phyloP scores from a whole-genome alignment of 768 basidiomycete species.

The Pseudohyphozyma bogoriensis region DNA sequence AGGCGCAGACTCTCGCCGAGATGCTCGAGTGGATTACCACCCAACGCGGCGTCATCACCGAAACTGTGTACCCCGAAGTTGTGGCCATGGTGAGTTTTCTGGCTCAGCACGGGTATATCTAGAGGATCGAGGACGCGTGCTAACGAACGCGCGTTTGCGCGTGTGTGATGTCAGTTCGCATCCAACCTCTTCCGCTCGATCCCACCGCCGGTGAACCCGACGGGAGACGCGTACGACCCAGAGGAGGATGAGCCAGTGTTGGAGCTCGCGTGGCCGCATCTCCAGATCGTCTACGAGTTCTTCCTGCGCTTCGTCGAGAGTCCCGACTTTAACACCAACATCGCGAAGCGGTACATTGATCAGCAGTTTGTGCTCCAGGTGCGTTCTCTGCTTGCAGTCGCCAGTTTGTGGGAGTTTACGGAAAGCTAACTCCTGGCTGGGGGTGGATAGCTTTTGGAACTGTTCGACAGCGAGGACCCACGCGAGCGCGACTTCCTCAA shows the following conservation, averaged over 20 bases:
- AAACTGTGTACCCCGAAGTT: slow-evolving; percentile 96
- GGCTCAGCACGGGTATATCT: not conserved
- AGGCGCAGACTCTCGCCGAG: slow-evolving; percentile 93
- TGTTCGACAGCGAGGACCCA: slow-evolving; percentile 98
- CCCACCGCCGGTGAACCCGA: slow-evolving; percentile 97
- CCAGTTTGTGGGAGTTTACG: not conserved
- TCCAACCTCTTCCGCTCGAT: slow-evolving; percentile 98
- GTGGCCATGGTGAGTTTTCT: slow-evolving; percentile 73
- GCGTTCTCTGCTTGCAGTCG: slow-evolving; percentile 9
- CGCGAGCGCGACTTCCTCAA: slow-evolving; percentile 98
- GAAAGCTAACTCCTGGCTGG: not conserved
- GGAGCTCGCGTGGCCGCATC: slow-evolving; percentile 97
- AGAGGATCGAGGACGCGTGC: no score
- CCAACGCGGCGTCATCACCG: slow-evolving; percentile 89
- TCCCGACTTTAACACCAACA: slow-evolving; percentile 94
- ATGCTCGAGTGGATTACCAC: slow-evolving; percentile 99
- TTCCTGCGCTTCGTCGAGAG: slow-evolving; percentile 98
- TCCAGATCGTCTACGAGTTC: slow-evolving; percentile 99
- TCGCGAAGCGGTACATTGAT: slow-evolving; percentile 95
- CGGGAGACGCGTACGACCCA: slow-evolving; percentile 96
- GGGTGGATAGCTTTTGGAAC: slow-evolving; percentile 65
- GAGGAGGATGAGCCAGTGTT: slow-evolving; percentile 99
- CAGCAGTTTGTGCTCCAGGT: slow-evolving; percentile 78
- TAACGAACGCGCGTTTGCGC: no score
- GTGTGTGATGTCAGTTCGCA: slow-evolving; percentile 92